These are phyloP conservation scores for Debaryomyces sp. DNA, from an alignment of 1,139 yeast species.

Conservation along the genomic window DNA sequence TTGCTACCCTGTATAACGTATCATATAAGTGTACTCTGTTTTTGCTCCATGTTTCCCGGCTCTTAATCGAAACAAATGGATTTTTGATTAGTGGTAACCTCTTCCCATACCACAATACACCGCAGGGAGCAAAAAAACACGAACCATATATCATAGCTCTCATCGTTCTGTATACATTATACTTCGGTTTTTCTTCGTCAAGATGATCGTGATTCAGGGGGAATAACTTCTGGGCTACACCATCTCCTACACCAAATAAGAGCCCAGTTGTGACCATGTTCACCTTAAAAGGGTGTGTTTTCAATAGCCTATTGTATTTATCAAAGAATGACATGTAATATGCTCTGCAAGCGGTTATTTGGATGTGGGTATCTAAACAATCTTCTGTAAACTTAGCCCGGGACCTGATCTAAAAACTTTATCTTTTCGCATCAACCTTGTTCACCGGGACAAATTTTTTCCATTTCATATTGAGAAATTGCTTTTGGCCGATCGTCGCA, in stretches of 20 bases:
- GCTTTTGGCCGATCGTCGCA: background rate
- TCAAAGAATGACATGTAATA: conserved; percentile 23
- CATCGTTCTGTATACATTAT: conserved; percentile 52
- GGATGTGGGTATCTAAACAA: background rate
- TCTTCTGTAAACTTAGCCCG: background rate
- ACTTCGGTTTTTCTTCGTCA: conserved; percentile 19
- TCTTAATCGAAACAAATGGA: conserved; percentile 32
- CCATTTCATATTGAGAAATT: background rate
- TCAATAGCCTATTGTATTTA: conserved; percentile 43
- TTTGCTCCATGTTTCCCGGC: conserved; percentile 16
- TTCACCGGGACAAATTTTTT: background rate
- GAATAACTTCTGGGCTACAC: conserved; percentile 65
- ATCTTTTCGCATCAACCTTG: background rate
- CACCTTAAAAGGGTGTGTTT: conserved; percentile 53
- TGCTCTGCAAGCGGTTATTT: background rate
- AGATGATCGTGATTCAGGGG: conserved; percentile 29
- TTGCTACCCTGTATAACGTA: conserved; percentile 34
- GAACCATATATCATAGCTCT: conserved; percentile 78
- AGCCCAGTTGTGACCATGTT: conserved; percentile 60
- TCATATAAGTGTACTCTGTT: conserved; percentile 31
- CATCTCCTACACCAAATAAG: conserved; percentile 77
- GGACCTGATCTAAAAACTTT: background rate
- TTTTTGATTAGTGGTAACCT: conserved; percentile 53
- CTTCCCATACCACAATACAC: conserved; percentile 67
- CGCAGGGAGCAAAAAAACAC: conserved; percentile 74